Conservation (phyloP, 2,329 filamentous ascomycete species). For the Fusarium duplospermum region DNA sequence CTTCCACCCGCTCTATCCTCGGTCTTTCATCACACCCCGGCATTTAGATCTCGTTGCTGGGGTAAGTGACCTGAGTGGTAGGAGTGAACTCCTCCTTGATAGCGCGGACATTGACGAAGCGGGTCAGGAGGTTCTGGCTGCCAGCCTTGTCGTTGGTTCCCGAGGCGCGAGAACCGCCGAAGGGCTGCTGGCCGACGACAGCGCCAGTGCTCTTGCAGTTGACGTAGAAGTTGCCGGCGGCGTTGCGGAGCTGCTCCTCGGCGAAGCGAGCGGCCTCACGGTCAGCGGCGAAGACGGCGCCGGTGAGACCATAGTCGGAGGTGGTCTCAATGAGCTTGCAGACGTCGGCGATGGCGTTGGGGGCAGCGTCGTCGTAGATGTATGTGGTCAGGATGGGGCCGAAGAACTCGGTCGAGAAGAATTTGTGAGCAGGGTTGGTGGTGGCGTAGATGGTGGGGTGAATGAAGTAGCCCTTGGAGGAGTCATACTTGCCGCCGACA, state of each 20-base stretch:
- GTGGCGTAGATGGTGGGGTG: conserved; percentile 85
- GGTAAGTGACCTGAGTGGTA: conserved; percentile 73
- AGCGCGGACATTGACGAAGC: conserved; percentile 75
- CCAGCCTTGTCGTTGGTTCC: conserved; percentile 82
- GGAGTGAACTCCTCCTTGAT: conserved; percentile 81
- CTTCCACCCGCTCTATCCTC: not conserved
- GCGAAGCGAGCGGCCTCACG: conserved; percentile 73
- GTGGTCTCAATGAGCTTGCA: conserved; percentile 77
- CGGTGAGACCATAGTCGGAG: conserved; percentile 82
- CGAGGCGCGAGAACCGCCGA: conserved; percentile 74
- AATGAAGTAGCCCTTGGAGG: conserved; percentile 83
- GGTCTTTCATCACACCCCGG: not conserved
- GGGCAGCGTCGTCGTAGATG: conserved; percentile 78
- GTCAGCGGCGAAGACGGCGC: conserved; percentile 79
- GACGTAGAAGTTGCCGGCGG: conserved; percentile 87
- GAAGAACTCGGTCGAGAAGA: conserved; percentile 84
- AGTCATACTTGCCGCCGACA: conserved; percentile 81
- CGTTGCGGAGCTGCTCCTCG: conserved; percentile 77
- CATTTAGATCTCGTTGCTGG: conserved; percentile 73
- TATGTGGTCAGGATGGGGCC: conserved; percentile 80
- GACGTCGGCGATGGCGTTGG: conserved; percentile 66
- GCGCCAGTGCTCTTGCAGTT: conserved; percentile 85
- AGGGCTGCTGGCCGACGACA: conserved; percentile 79
- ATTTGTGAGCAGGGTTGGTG: conserved; percentile 77
- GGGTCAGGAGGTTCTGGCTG: conserved; percentile 70